Evolutionary conservation across 352 stramenopile species (phyloP).

Genomic region (Phytophthora rubi): DNA sequence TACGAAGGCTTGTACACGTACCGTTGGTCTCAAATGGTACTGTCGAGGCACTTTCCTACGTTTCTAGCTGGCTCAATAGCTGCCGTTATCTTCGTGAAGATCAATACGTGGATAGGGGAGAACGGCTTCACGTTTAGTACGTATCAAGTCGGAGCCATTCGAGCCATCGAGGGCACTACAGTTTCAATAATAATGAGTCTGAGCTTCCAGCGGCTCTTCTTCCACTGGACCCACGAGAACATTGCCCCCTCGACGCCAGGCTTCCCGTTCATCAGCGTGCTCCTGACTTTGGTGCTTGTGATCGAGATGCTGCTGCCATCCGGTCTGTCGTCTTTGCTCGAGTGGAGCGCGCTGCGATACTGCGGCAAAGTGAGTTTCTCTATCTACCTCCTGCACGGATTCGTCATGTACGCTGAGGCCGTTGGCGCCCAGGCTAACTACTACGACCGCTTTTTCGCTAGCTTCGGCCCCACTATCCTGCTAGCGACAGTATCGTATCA

Average conservation of each 20-base stretch:
- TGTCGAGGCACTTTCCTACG: too few species aligned
- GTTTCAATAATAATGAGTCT: conserved; percentile 10
- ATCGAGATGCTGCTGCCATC: conserved; percentile 43
- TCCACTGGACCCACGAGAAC: conserved; percentile 27
- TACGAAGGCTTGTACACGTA: conserved; percentile 27
- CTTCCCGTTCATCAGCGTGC: conserved; percentile 35
- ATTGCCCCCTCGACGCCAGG: conserved; percentile 18
- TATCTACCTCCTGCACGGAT: conserved; percentile 50
- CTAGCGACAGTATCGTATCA: conserved; percentile 45
- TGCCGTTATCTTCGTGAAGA: conserved; percentile 39
- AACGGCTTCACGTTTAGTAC: too few species aligned
- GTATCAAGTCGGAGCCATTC: too few species aligned
- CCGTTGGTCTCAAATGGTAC: neutral
- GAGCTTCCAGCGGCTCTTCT: conserved; percentile 31
- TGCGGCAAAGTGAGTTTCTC: conserved; percentile 55
- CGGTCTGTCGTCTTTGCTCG: conserved; percentile 16
- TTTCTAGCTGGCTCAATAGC: neutral
- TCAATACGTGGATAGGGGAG: conserved; percentile 16
- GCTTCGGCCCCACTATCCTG: conserved; percentile 34
- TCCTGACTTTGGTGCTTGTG: conserved; percentile 38
- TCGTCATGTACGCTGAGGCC: conserved; percentile 32
- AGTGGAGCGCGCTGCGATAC: conserved; percentile 32
- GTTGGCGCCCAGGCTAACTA: conserved; percentile 6
- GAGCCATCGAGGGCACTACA: too few species aligned
- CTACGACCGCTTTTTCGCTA: conserved; percentile 29